Conservation (phyloP, 805 yeast species). For the Starmerella apis region DNA sequence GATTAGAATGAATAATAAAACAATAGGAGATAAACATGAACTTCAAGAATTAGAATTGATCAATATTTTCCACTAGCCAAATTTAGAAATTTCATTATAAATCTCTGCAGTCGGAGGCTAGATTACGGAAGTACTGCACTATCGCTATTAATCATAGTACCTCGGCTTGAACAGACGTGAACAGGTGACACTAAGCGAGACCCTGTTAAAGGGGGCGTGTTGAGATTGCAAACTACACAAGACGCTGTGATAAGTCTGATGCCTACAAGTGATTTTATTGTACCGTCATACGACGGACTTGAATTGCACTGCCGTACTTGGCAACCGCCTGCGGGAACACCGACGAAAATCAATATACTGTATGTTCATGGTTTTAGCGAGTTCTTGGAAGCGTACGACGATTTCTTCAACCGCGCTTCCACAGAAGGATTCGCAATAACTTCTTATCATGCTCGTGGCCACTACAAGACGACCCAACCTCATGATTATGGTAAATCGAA, state of each 20-base stretch:
- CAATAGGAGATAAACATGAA: no score
- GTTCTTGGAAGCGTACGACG: conserved; percentile 28
- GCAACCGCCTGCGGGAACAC: conserved; percentile 21
- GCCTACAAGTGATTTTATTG: conserved; percentile 15
- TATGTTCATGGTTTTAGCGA: conserved; percentile 35
- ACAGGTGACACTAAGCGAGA: no score
- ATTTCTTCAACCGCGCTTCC: conserved; percentile 28
- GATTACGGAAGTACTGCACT: no score
- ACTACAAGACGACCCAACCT: conserved; percentile 30
- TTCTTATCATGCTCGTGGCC: conserved; percentile 35
- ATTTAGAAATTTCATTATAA: no score
- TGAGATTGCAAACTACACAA: background rate
- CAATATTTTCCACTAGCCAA: no score
- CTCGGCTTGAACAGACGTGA: no score
- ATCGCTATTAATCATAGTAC: no score
- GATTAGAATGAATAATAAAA: no score
- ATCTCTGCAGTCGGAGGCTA: no score
- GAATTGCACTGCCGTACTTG: conserved; percentile 17
- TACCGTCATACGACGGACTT: conserved; percentile 23
- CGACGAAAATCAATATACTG: conserved; percentile 27
- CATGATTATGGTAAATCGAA: conserved; percentile 30
- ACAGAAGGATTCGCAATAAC: conserved; percentile 32
- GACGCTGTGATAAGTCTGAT: conserved; percentile 9
- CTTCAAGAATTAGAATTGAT: no score
- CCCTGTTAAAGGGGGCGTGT: background rate